These are phyloP conservation scores for Colletotrichum lindemuthianum DNA, from an alignment of 2,329 filamentous ascomycete genomes.

Conservation along the genomic window DNA sequence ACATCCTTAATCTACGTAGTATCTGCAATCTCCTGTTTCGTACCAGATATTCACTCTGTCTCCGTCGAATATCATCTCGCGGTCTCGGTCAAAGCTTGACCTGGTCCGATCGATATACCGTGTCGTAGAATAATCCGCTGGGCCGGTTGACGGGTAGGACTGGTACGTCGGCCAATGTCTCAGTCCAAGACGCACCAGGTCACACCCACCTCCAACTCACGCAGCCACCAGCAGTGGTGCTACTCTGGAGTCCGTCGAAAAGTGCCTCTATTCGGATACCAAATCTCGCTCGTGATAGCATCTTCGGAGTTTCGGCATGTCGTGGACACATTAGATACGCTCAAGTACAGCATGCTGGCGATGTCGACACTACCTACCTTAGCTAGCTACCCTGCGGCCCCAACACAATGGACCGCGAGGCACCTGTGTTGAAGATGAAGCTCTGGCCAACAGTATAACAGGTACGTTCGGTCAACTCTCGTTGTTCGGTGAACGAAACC, in stretches of 20 bases:
- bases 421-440: slow-evolving; percentile 3
- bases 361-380: no score
- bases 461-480: slow-evolving; percentile 14
- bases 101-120: no score
- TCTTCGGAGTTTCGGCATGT: no score
- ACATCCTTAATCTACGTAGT: neutral
- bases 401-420: no score
- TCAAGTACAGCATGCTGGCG: no score
- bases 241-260: neutral
- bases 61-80: no score
- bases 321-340: no score
- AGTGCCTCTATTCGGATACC: neutral
- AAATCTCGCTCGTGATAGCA: neutral
- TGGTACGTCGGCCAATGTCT: slow-evolving; percentile 10
- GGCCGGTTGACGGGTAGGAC: neutral
- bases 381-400: no score
- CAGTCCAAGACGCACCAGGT: slow-evolving; percentile 18
- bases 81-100: no score
- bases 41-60: no score
- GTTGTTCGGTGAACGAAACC: slow-evolving; percentile 15
- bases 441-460: slow-evolving; percentile 5
- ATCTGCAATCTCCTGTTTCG: neutral
- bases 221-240: neutral
- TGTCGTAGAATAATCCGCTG: neutral
- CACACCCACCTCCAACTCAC: neutral